A percentile compares a stretch with the other conserved stretches of the same genome.
phyloP scores from a whole-genome alignment of 108 stramenopile species.

The Nitzschia inconspicua region DNA sequence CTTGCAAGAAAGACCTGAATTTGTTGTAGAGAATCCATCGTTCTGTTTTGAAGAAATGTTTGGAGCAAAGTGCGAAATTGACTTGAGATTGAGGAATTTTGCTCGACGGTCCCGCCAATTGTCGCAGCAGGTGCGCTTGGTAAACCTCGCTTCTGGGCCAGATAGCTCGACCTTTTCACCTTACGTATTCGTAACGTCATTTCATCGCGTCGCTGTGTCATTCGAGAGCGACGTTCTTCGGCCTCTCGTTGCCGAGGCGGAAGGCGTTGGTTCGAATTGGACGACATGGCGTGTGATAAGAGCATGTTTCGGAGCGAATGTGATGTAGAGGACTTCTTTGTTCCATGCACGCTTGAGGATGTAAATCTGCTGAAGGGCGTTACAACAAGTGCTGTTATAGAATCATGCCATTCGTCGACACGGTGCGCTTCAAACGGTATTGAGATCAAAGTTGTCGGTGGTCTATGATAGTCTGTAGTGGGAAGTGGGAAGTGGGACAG shows the following conservation, averaged over 20 bases:
- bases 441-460: too few relatives aligned
- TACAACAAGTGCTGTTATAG: too few relatives aligned
- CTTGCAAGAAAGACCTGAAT: too few relatives aligned
- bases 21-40: not conserved
- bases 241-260: constrained; percentile 22
- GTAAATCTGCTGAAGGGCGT: too few relatives aligned
- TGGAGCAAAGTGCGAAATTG: not conserved
- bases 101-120: not conserved
- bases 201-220: constrained; percentile 28
- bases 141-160: constrained; percentile 20
- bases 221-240: constrained; percentile 14
- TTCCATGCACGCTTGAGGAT: too few relatives aligned
- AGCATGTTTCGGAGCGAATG: too few relatives aligned
- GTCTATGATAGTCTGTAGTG: too few relatives aligned
- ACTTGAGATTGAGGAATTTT: not conserved
- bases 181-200: constrained; percentile 25
- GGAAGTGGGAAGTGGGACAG: too few relatives aligned
- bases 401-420: too few relatives aligned
- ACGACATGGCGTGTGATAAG: too few relatives aligned
- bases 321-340: too few relatives aligned
- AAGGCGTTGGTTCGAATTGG: constrained; percentile 9
- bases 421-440: too few relatives aligned
- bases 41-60: not conserved
- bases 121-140: not conserved
- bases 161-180: constrained; percentile 27